phyloP scores from a whole-genome alignment of 805 yeast genomes.

The Wickerhamomyces chaumierensis region DNA sequence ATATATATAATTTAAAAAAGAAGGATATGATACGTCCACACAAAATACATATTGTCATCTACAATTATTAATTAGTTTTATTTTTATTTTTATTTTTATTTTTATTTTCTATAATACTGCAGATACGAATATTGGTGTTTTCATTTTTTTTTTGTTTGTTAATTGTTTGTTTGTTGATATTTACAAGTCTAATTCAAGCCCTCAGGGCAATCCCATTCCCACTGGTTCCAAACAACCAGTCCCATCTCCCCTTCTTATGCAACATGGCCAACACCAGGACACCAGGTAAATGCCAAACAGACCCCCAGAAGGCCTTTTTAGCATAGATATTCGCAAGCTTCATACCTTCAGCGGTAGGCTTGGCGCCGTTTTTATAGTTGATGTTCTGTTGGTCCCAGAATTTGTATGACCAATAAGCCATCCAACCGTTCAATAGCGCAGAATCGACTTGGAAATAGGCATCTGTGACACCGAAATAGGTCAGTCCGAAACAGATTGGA shows the following conservation, averaged over 20 bases:
- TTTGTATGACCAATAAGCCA: constrained; percentile 62
- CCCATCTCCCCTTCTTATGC: constrained; percentile 95
- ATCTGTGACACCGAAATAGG: constrained; percentile 75
- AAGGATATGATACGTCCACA: too few species aligned
- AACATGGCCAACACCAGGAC: constrained; percentile 84
- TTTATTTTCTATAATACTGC: too few species aligned
- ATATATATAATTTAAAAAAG: too few species aligned
- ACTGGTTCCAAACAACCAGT: constrained; percentile 37
- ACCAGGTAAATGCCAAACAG: constrained; percentile 89
- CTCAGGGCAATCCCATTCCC: constrained; percentile 1
- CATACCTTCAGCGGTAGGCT: constrained; percentile 45
- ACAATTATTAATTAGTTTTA: too few species aligned
- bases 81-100: too few species aligned
- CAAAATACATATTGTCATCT: too few species aligned
- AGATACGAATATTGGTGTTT: too few species aligned
- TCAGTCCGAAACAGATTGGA: constrained; percentile 78
- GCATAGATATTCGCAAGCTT: constrained; percentile 60
- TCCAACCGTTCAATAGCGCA: constrained; percentile 75
- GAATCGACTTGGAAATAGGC: constrained; percentile 74
- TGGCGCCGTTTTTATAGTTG: constrained; percentile 34
- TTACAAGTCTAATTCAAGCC: not conserved
- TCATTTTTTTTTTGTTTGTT: too few species aligned
- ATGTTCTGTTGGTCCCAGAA: constrained; percentile 78
- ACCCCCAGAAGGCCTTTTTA: constrained; percentile 81
- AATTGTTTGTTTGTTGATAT: too few species aligned